These are phyloP conservation scores for Boletus rufocinnamomeus DNA, from an alignment of 768 basidiomycete species.

Conservation along the genomic window DNA sequence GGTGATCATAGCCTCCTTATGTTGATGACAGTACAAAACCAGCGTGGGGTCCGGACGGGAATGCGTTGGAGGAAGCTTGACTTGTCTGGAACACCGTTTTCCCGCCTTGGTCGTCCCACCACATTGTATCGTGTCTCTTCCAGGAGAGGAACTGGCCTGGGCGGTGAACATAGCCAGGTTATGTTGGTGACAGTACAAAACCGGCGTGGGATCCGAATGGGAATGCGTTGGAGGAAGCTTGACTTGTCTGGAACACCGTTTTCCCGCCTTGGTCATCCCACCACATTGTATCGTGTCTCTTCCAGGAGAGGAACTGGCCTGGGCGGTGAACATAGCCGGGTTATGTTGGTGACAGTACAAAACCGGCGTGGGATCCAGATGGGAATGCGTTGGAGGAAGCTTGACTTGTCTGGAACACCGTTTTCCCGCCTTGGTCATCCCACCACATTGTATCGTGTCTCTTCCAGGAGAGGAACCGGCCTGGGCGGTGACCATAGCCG, in stretches of 20 bases:
- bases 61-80: slow-evolving; percentile 45
- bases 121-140: slow-evolving; percentile 47
- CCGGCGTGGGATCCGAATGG: too few species aligned
- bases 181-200: too few species aligned
- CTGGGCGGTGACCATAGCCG: slow-evolving; percentile 48
- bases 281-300: too few species aligned
- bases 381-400: slow-evolving; percentile 32
- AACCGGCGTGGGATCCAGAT: slow-evolving; percentile 30
- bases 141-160: too few species aligned
- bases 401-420: slow-evolving; percentile 64
- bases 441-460: slow-evolving; percentile 53
- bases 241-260: too few species aligned
- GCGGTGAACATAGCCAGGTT: too few species aligned
- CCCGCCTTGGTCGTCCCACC: slow-evolving; percentile 64
- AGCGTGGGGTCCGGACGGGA: slow-evolving; percentile 29
- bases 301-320: too few species aligned
- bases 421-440: slow-evolving; percentile 62
- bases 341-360: slow-evolving; percentile 68
- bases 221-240: too few species aligned
- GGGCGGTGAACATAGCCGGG: slow-evolving; percentile 48
- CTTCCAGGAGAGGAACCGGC: slow-evolving; percentile 21
- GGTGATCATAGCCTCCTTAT: slow-evolving; percentile 52
- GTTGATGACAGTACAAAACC: slow-evolving; percentile 62
- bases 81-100: slow-evolving; percentile 58
- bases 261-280: too few species aligned